These are phyloP conservation scores for Termitomyces sp. DNA, from an alignment of 768 basidiomycete species.

Conservation along the genomic window DNA sequence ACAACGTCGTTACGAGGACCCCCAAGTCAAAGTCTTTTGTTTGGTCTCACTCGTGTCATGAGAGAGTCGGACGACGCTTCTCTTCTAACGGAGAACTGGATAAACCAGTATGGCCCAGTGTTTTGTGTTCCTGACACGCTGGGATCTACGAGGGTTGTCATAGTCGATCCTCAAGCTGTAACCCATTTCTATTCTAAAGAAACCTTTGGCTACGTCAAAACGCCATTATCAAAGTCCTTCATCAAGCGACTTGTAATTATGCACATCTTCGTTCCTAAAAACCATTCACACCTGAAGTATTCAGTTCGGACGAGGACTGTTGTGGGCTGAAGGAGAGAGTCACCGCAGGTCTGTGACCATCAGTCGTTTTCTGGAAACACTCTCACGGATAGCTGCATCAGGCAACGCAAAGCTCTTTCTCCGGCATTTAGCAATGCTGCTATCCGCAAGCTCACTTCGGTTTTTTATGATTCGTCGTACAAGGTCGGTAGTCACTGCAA, in stretches of 20 bases:
- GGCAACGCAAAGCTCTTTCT: slow-evolving; percentile 45
- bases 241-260: slow-evolving; percentile 34
- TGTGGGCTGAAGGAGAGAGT: slow-evolving; percentile 40
- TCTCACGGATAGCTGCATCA: slow-evolving; percentile 6
- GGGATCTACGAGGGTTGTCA: slow-evolving; percentile 27
- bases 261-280: neutral
- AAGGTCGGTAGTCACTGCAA: slow-evolving; percentile 27
- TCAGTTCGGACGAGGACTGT: slow-evolving; percentile 35
- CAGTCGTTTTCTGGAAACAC: no score
- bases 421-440: slow-evolving; percentile 51
- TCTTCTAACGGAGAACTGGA: slow-evolving; percentile 41
- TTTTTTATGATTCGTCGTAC: slow-evolving; percentile 49
- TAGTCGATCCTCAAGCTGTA: slow-evolving; percentile 47
- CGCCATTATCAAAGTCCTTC: slow-evolving; percentile 25
- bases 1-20: slow-evolving; percentile 40
- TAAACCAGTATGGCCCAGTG: slow-evolving; percentile 39
- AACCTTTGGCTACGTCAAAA: slow-evolving; percentile 42
- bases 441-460: slow-evolving; percentile 37
- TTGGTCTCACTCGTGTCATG: slow-evolving; percentile 31
- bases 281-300: neutral
- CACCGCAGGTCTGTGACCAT: slow-evolving; percentile 33
- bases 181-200: slow-evolving; percentile 47
- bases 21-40: slow-evolving; percentile 32
- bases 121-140: slow-evolving; percentile 35
- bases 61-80: slow-evolving; percentile 24